These are phyloP conservation scores for Rhynchosporium secalis DNA, from an alignment of 2,329 filamentous ascomycete genomes.

Conservation along the genomic window DNA sequence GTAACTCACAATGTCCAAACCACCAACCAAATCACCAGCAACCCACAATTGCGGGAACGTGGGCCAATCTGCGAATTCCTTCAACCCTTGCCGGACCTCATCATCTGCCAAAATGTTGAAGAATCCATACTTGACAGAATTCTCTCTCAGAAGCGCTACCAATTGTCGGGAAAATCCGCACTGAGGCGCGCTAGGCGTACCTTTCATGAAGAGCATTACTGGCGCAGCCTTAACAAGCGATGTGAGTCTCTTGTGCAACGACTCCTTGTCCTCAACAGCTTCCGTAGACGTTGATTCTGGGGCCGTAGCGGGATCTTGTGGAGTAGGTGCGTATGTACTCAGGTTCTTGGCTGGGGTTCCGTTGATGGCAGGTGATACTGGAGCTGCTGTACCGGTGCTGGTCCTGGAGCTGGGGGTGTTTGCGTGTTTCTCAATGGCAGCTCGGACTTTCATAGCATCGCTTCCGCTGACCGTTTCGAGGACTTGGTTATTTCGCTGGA, in stretches of 20 bases:
- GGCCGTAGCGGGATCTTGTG: slow-evolving; percentile 32
- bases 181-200: slow-evolving; percentile 82
- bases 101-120: slow-evolving; percentile 99
- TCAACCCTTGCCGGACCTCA: slow-evolving; percentile 92
- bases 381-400: background rate
- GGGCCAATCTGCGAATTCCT: slow-evolving; percentile 98
- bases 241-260: slow-evolving; percentile 75
- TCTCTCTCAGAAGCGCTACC: slow-evolving; percentile 82
- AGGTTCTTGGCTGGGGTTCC: slow-evolving; percentile 45
- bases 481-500: slow-evolving; percentile 72
- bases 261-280: slow-evolving; percentile 70
- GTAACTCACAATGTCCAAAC: slow-evolving; percentile 84
- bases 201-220: slow-evolving; percentile 99
- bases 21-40: slow-evolving; percentile 85
- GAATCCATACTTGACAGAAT: slow-evolving; percentile 93
- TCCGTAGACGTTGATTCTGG: slow-evolving; percentile 42
- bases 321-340: slow-evolving; percentile 31
- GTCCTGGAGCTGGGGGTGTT: slow-evolving; percentile 23
- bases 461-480: slow-evolving; percentile 87
- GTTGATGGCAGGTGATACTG: slow-evolving; percentile 12
- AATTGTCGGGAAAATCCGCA: slow-evolving; percentile 92
- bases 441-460: slow-evolving; percentile 81
- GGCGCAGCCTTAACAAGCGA: slow-evolving; percentile 93
- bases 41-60: slow-evolving; percentile 96
- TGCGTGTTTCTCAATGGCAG: slow-evolving; percentile 81